These are phyloP conservation scores for Tranzscheliella williamsii DNA, from an alignment of 1,284 basidiomycete species.

Conservation along the genomic window DNA sequence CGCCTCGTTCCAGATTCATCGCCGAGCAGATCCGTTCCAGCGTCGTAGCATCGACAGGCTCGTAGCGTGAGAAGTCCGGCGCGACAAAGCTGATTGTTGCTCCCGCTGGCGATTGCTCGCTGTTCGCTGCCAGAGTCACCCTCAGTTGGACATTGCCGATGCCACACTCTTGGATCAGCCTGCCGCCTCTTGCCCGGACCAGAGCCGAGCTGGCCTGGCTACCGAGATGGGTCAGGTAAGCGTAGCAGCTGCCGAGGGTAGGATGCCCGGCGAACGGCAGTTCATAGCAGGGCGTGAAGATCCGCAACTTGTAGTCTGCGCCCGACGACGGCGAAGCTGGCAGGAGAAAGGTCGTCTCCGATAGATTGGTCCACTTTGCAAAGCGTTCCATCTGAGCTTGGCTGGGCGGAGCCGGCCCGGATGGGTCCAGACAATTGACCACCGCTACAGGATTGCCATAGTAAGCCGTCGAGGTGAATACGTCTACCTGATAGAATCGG, in stretches of 20 bases:
- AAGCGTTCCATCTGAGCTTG: slow-evolving; percentile 42
- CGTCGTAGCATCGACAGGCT: slow-evolving; percentile 14
- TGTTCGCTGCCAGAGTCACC: not conserved
- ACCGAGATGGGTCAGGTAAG: slow-evolving; percentile 28
- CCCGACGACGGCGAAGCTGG: slow-evolving; percentile 9
- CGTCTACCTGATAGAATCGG: slow-evolving; percentile 46
- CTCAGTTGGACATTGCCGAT: slow-evolving; percentile 35
- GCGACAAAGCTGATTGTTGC: slow-evolving; percentile 31
- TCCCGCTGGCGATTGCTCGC: slow-evolving; percentile 3
- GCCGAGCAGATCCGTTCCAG: slow-evolving; percentile 12
- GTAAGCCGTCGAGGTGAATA: slow-evolving; percentile 39
- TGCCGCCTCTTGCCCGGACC: slow-evolving; percentile 4
- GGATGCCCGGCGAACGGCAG: slow-evolving; percentile 56
- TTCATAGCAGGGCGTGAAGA: slow-evolving; percentile 45
- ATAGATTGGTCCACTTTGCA: slow-evolving; percentile 52
- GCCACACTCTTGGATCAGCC: slow-evolving; percentile 45
- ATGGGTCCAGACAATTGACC: slow-evolving; percentile 26
- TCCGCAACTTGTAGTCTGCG: slow-evolving; percentile 47
- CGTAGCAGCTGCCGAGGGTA: slow-evolving; percentile 47
- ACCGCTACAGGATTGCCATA: slow-evolving; percentile 54
- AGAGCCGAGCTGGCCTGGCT: not conserved
- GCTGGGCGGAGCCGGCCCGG: slow-evolving; percentile 3
- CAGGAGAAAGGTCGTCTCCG: slow-evolving; percentile 52
- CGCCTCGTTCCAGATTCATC: slow-evolving; percentile 10
- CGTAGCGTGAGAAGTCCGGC: slow-evolving; percentile 32